Conservation (phyloP, 2,329 filamentous ascomycete genomes). For the Achaetomium macrosporum region DNA sequence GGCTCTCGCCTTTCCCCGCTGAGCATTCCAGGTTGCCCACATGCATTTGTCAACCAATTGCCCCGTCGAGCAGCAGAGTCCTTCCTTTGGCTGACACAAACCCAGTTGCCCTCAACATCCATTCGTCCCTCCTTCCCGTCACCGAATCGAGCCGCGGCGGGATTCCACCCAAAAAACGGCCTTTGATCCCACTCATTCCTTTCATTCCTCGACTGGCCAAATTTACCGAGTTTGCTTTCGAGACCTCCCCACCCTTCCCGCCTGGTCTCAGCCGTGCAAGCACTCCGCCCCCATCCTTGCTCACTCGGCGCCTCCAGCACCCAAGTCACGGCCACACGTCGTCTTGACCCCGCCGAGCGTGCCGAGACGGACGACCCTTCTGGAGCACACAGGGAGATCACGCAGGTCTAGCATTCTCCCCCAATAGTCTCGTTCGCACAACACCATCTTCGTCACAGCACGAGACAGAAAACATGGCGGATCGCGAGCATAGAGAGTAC, state of each 20-base stretch:
- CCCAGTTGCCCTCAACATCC: not conserved
- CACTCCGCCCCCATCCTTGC: too few species aligned
- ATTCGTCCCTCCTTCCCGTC: not conserved
- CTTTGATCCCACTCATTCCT: not conserved
- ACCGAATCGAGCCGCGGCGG: not conserved
- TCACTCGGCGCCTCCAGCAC: too few species aligned
- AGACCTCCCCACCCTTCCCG: not conserved
- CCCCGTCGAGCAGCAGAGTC: not conserved
- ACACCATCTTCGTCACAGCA: not conserved
- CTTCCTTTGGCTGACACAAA: not conserved
- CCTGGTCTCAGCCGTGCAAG: too few species aligned
- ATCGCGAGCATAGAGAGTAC: conserved; percentile 40
- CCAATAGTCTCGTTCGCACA: not conserved
- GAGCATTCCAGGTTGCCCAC: not conserved
- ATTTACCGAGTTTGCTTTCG: not conserved
- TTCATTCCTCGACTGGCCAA: not conserved
- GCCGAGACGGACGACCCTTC: too few species aligned
- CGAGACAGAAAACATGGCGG: conserved; percentile 36
- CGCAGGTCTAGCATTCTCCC: too few species aligned
- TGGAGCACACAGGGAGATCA: too few species aligned
- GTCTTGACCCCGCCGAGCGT: too few species aligned
- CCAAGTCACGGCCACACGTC: too few species aligned
- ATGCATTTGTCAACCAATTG: not conserved
- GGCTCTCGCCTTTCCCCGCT: not conserved
- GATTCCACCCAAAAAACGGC: not conserved